Conservation (phyloP, 805 yeast genomes). For the Suhomyces kilbournensis region DNA sequence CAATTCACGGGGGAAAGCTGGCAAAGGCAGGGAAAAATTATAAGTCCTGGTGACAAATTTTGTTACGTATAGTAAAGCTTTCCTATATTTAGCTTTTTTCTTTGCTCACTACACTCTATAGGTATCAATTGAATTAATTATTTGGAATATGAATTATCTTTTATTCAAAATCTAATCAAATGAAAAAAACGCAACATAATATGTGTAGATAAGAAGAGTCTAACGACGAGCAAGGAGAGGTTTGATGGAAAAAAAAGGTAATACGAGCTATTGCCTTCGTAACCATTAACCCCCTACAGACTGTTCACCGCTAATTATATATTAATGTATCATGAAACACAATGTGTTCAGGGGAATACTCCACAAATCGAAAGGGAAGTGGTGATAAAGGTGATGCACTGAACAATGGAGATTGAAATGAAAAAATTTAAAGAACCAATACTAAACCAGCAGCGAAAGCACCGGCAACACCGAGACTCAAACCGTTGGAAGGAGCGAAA, state of each 20-base stretch:
- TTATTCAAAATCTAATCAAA: background rate
- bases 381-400: background rate
- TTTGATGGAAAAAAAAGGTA: background rate
- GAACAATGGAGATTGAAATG: background rate
- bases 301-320: background rate
- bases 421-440: conserved; percentile 35
- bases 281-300: background rate
- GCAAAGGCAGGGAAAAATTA: no score
- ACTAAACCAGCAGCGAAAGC: conserved; percentile 52
- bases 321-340: background rate
- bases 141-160: background rate
- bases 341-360: background rate
- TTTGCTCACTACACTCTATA: no score
- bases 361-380: background rate
- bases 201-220: background rate
- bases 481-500: conserved; percentile 10
- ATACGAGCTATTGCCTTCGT: background rate
- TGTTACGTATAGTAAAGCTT: no score
- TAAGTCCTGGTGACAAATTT: no score
- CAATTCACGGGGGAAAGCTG: no score
- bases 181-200: background rate
- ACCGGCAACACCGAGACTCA: conserved; percentile 34
- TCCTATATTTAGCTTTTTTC: no score
- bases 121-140: background rate
- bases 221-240: background rate